phyloP scores from a whole-genome alignment of 495 filamentous ascomycete genomes.

The Lasiosphaeriaceae sp. region DNA sequence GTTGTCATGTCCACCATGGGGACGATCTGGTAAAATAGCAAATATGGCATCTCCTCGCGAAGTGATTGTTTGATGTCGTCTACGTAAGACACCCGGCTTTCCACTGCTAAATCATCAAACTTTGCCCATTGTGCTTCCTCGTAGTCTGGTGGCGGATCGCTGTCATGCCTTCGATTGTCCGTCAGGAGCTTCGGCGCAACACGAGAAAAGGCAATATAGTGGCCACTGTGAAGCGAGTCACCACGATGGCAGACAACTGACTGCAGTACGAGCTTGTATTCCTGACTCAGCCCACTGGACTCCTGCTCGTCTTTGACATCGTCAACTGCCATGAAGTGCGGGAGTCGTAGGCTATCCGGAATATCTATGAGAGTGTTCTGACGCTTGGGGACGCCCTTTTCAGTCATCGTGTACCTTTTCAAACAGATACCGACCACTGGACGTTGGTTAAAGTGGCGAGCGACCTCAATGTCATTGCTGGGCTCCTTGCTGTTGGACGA shows the following conservation, averaged over 20 bases:
- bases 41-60: slow-evolving; percentile 83
- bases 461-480: slow-evolving; percentile 44
- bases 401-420: slow-evolving; percentile 79
- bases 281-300: slow-evolving; percentile 51
- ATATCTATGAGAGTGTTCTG: slow-evolving; percentile 85
- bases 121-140: slow-evolving; percentile 75
- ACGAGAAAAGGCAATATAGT: slow-evolving; percentile 82
- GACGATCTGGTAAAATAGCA: slow-evolving; percentile 91
- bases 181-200: slow-evolving; percentile 55
- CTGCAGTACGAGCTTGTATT: slow-evolving; percentile 85
- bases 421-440: slow-evolving; percentile 88
- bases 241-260: slow-evolving; percentile 90
- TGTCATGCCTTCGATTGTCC: slow-evolving; percentile 49
- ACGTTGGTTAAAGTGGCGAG: slow-evolving; percentile 49
- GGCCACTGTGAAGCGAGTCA: slow-evolving; percentile 81
- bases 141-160: slow-evolving; percentile 47
- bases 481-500: slow-evolving; percentile 35
- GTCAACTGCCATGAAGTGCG: slow-evolving; percentile 86
- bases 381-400: slow-evolving; percentile 61
- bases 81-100: slow-evolving; percentile 62
- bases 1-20: slow-evolving; percentile 70
- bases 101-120: slow-evolving; percentile 75
- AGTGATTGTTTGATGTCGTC: slow-evolving; percentile 72
- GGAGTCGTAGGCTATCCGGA: slow-evolving; percentile 79
- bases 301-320: slow-evolving; percentile 52